phyloP scores from a whole-genome alignment of 2,329 filamentous ascomycete species.

The Annulohypoxylon truncatum region DNA sequence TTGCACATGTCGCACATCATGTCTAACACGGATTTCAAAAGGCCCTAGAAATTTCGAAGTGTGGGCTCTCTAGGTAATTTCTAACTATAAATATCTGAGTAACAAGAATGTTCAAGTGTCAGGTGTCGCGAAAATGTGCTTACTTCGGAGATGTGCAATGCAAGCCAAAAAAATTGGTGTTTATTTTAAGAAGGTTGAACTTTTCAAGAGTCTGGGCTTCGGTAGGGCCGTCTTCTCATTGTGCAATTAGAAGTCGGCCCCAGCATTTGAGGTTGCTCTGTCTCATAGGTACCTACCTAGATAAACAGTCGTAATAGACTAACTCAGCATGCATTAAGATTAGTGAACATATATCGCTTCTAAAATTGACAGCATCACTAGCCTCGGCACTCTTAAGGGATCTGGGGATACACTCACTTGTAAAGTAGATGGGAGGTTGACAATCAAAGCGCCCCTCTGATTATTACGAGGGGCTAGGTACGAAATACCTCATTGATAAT shows the following conservation, averaged over 20 bases:
- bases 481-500: slow-evolving; percentile 36
- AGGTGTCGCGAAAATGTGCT: not conserved
- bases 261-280: not conserved
- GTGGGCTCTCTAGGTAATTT: slow-evolving; percentile 10
- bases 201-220: slow-evolving; percentile 16
- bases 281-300: too few relatives aligned
- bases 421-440: slow-evolving; percentile 25
- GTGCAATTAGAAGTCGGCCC: not conserved
- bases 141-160: slow-evolving; percentile 20
- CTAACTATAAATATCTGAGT: not conserved
- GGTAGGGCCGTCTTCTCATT: not conserved
- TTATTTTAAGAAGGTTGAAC: slow-evolving; percentile 17
- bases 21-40: slow-evolving; percentile 37
- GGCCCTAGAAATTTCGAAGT: slow-evolving; percentile 30
- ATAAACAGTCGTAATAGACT: slow-evolving; percentile 32
- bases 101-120: not conserved
- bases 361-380: slow-evolving; percentile 29
- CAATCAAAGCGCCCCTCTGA: slow-evolving; percentile 28
- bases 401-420: slow-evolving; percentile 15
- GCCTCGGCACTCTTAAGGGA: slow-evolving; percentile 25
- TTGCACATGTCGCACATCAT: slow-evolving; percentile 39
- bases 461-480: slow-evolving; percentile 39
- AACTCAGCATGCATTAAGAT: slow-evolving; percentile 33
- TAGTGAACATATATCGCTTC: slow-evolving; percentile 33
- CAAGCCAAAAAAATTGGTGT: slow-evolving; percentile 17